phyloP scores from a whole-genome alignment of 2,329 filamentous ascomycete genomes.

The Aspergillus felis region DNA sequence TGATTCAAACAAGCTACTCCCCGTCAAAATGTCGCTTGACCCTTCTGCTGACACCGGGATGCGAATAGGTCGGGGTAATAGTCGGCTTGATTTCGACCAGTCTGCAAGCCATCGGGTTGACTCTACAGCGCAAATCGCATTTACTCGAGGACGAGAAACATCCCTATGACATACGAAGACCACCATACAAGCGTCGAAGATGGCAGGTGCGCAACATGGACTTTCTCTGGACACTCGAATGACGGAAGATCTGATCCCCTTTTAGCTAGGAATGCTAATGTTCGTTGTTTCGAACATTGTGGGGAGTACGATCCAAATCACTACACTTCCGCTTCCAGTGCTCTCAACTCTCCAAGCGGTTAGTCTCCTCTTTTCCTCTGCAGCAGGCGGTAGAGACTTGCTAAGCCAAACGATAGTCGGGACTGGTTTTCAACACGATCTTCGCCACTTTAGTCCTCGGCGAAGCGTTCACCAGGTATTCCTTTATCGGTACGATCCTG shows the following conservation, averaged over 20 bases:
- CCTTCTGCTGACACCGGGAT: slow-evolving; percentile 13
- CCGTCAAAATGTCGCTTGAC: neutral
- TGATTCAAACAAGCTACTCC: slow-evolving; percentile 26
- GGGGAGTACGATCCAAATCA: slow-evolving; percentile 95
- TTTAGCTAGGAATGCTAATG: slow-evolving; percentile 81
- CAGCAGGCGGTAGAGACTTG: slow-evolving; percentile 1
- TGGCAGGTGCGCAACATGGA: slow-evolving; percentile 64
- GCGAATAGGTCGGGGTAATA: slow-evolving; percentile 74
- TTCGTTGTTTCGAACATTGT: slow-evolving; percentile 93
- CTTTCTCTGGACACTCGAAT: neutral
- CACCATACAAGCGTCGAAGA: slow-evolving; percentile 82
- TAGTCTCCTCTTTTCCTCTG: slow-evolving; percentile 21
- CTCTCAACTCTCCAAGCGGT: slow-evolving; percentile 88
- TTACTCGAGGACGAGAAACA: slow-evolving; percentile 95
- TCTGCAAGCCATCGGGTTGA: slow-evolving; percentile 90
- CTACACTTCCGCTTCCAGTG: slow-evolving; percentile 87
- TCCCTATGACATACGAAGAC: slow-evolving; percentile 70
- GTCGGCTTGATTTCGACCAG: slow-evolving; percentile 92
- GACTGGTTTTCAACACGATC: slow-evolving; percentile 96
- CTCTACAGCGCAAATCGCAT: slow-evolving; percentile 95
- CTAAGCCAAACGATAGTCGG: slow-evolving; percentile 53
- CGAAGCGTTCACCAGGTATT: slow-evolving; percentile 92
- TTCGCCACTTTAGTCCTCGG: slow-evolving; percentile 89
- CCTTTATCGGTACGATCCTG: slow-evolving; percentile 81
- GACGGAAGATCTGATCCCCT: slow-evolving; percentile 20